Base-by-base conservation (phyloP, 257 asterid genomes). In the Scutellaria galericulata region DNA sequence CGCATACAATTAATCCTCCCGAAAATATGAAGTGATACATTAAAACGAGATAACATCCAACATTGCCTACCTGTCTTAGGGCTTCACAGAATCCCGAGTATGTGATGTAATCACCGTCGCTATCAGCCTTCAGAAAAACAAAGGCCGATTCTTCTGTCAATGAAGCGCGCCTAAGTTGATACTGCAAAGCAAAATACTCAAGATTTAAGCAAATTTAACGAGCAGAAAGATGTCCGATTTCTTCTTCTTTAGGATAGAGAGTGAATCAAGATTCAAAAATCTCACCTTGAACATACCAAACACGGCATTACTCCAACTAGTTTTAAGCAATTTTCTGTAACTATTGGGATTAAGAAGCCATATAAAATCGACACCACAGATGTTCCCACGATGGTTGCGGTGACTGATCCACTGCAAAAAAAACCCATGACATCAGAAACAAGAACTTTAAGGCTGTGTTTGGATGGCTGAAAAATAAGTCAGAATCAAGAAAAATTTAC, bases 281-380 rank as follows among this genome's bases (percentile, higher is more conserved):
- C 83, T 52, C 75, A 95, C 99, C 99, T 86, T 95, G 74, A 95
- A 90, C 98, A 95, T 95, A 45, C 97, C 96, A 79, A 95, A 87
- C 24, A 95, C 90, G 1, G 98, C 99, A 61, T 92, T 90, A 35
- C 97, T 89, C 99, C 99, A 95, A 81, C 98, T 95, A 73, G 96
- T 83, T 85, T 86, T 87, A 42, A 95, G 91, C 82, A 92, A 75
- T 82, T 95, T 90, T 73, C 96, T 79, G 79, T 95, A 90, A 66
- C 90, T 79, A 42, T 90, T 88, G 35, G 99, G 99, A 72, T 95
- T 95, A 41, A 95, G 97, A 82, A 95, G 99, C 99, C 99, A 95
- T 83, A 95, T 95, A 59, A 95, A 95, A 83, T 95, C 99, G 13
- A 95, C 99, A 3, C 98, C 99, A 62, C 99, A 95, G 70, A 95